Base-by-base conservation (phyloP, 805 yeast species). In the Saccharomyces mikatae region DNA sequence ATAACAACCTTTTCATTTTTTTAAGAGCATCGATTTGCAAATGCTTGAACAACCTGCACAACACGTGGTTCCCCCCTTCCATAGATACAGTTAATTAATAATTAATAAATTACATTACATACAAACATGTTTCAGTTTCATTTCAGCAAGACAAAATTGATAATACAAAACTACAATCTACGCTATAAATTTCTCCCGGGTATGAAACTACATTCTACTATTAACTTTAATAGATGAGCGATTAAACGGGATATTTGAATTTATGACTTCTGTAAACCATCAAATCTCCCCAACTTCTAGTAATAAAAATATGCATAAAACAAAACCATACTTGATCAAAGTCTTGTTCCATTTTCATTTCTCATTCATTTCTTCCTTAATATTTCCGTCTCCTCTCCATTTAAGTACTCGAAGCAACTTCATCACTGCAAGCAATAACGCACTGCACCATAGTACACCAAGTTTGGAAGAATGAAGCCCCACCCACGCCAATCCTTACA, bases 191-290 rank as follows among this genome's bases (percentile, higher is more conserved):
- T 65, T 71, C 59, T 64, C 74, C 74, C 73, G 64, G 54, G 63
- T 69, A 62, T 71, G 74, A 71, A 71, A 71, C 74, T 69, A 62
- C 74, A 69, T 57, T 49, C 73, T 68, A 69, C 65, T 68, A 71
- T 64, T 54, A 55, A 57, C 52, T 49, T 49, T 63, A 68, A 70
- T 68, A 70, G 74, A 63, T 62, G 73, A 71, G 74, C 72, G 74
- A 71, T 71, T 71, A 71, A 68, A 65, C 62, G 72, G 74, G 74
- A 61, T 49, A 52, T 57, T 58, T 62, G 55, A 60, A 52, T 69
- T 63, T 69, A 60, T 62, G 71, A 64, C 57, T 60, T 56, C 60
- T 51, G 57, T 57, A 47, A 54, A 52, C 29, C 22, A 26, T 49
- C 47, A 48, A 27, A 46, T 28, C 44, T 48, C 46, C 52, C 48